phyloP scores from a whole-genome alignment of 1,139 yeast species.

The Debaryomyces psychrophilus region DNA sequence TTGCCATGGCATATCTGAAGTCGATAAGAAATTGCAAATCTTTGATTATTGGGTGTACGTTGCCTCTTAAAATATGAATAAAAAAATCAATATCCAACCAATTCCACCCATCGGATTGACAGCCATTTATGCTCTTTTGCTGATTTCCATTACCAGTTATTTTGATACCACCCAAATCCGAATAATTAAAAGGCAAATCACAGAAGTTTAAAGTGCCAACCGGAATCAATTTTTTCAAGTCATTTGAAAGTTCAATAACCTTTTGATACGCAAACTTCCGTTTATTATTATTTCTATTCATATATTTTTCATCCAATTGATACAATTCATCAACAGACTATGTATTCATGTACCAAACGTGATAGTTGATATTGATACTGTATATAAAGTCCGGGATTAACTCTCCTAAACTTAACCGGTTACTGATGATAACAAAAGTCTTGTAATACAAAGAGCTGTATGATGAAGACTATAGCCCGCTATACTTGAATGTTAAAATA shows the following conservation, averaged over 20 bases:
- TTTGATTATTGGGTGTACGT: conserved; percentile 25
- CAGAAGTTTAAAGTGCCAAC: conserved; percentile 52
- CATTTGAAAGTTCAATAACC: conserved; percentile 39
- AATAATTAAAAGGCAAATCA: conserved; percentile 37
- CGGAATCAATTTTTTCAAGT: conserved; percentile 41
- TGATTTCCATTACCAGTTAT: conserved; percentile 10
- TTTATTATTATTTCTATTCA: not conserved
- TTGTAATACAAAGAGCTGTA: too few species aligned
- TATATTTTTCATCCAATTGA: not conserved
- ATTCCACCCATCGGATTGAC: conserved; percentile 46
- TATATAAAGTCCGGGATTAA: not conserved
- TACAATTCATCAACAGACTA: not conserved
- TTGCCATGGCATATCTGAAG: conserved; percentile 45
- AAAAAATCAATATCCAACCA: conserved; percentile 52
- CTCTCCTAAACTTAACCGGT: too few species aligned
- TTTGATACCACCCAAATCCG: conserved; percentile 26
- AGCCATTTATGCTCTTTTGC: conserved; percentile 16
- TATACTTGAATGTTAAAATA: too few species aligned
- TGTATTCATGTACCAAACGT: not conserved
- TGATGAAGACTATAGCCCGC: too few species aligned
- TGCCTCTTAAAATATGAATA: conserved; percentile 14
- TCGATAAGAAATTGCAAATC: conserved; percentile 45
- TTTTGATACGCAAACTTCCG: conserved; percentile 11
- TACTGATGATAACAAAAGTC: too few species aligned
- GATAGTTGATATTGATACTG: conserved; percentile 1